Conservation (phyloP, 2,329 filamentous ascomycete genomes). For the Exophiala lecanii-corni region DNA sequence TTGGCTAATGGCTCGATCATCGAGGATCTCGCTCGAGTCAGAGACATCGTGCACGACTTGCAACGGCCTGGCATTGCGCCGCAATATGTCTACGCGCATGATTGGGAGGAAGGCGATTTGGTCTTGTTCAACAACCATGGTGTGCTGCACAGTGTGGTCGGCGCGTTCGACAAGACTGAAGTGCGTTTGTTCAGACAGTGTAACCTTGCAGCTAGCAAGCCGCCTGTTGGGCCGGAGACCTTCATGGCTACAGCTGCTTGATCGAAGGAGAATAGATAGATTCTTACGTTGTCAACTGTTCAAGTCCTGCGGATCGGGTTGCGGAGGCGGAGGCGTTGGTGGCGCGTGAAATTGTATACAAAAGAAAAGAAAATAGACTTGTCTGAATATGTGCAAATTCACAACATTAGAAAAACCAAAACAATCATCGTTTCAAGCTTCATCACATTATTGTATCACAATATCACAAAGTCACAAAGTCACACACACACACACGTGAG, state of each 20-base stretch:
- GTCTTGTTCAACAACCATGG: slow-evolving; percentile 77
- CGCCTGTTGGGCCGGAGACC: slow-evolving; percentile 48
- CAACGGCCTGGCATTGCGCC: slow-evolving; percentile 69
- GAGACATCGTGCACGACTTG: slow-evolving; percentile 65
- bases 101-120: slow-evolving; percentile 72
- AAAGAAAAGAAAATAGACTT: too few species aligned
- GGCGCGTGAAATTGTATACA: too few species aligned
- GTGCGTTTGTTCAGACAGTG: slow-evolving; percentile 72
- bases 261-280: too few species aligned
- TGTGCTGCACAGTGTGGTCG: slow-evolving; percentile 69
- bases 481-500: too few species aligned
- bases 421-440: too few species aligned
- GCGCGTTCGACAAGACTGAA: slow-evolving; percentile 68
- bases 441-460: too few species aligned
- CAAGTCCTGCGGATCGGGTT: too few species aligned
- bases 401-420: too few species aligned
- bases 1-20: slow-evolving; percentile 61
- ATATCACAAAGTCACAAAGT: too few species aligned
- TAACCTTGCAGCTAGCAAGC: slow-evolving; percentile 65
- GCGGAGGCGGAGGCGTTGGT: too few species aligned
- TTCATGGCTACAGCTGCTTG: slow-evolving; percentile 3
- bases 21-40: slow-evolving; percentile 62
- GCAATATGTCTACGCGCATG: slow-evolving; percentile 63
- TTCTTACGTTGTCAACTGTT: too few species aligned
- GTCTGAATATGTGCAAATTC: too few species aligned